A percentile compares a stretch with the other conserved stretches of the same genome.
phyloP scores from a whole-genome alignment of 306 rosid species.

The Sindora glabra region DNA sequence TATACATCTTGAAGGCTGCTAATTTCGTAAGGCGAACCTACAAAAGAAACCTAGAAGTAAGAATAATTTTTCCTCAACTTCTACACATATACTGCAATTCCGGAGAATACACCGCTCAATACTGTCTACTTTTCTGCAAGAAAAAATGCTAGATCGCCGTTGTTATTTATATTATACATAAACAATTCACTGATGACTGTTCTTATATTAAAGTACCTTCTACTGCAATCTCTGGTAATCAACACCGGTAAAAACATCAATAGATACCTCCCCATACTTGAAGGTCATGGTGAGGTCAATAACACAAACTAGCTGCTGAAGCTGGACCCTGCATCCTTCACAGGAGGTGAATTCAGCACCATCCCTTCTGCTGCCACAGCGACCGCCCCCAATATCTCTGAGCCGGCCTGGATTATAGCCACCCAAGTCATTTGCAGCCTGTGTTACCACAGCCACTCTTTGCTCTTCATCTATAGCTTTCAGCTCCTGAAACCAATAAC shows the following conservation, averaged over 20 bases:
- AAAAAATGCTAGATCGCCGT: too few relatives aligned
- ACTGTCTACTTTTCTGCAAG: too few relatives aligned
- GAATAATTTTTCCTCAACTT: too few relatives aligned
- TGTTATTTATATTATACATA: too few relatives aligned
- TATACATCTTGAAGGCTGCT: too few relatives aligned
- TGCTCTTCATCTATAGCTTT: conserved; percentile 48
- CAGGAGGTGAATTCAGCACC: conserved; percentile 30
- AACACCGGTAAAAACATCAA: conserved; percentile 1
- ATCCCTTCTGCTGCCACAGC: conserved; percentile 38
- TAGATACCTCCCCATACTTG: not conserved
- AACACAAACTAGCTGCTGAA: conserved; percentile 41
- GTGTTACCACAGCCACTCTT: conserved; percentile 10
- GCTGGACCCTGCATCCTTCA: conserved; percentile 30
- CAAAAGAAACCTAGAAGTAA: too few relatives aligned
- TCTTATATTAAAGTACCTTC: not conserved
- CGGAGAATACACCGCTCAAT: too few relatives aligned
- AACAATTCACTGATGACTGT: too few relatives aligned
- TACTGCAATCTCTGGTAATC: conserved; percentile 5
- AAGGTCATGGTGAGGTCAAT: conserved; percentile 12
- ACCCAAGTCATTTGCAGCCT: conserved; percentile 12
- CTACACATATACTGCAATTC: too few relatives aligned
- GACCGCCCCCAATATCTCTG: conserved; percentile 24
- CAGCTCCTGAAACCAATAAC: conserved; percentile 70
- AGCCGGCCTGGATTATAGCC: conserved; percentile 14
- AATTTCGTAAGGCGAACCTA: too few relatives aligned